Conservation (phyloP, 371 early-diverging fungal genomes). For the Massospora cicadina region DNA sequence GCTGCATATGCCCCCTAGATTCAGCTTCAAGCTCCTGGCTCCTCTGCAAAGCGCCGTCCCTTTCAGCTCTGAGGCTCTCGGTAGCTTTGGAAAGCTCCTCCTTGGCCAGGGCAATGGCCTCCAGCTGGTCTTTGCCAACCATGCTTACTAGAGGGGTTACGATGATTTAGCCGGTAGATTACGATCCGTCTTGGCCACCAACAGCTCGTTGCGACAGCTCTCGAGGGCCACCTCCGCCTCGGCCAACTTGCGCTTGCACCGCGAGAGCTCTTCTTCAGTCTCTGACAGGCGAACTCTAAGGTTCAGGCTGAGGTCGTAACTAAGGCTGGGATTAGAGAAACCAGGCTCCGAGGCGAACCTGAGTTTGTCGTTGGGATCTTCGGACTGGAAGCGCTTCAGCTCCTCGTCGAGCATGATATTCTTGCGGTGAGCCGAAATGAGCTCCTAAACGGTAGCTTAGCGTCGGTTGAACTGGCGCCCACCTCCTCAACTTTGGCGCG, state of each 20-base stretch:
- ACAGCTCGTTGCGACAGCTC: conserved; percentile 20
- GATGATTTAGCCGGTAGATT: conserved; percentile 14
- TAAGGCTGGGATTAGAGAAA: conserved; percentile 12
- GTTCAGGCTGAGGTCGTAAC: conserved; percentile 21
- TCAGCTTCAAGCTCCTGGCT: conserved; percentile 34
- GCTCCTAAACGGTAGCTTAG: conserved; percentile 23
- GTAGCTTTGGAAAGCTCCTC: conserved; percentile 19
- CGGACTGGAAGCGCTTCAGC: conserved; percentile 33
- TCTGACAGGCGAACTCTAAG: conserved; percentile 18
- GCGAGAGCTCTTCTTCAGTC: conserved; percentile 22
- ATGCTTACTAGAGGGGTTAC: conserved; percentile 16
- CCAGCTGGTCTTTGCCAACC: conserved; percentile 11
- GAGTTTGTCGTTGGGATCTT: conserved; percentile 6
- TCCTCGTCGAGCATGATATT: conserved; percentile 54
- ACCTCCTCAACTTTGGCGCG: conserved; percentile 51
- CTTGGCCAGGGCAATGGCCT: conserved; percentile 17
- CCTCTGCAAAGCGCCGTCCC: conserved; percentile 24
- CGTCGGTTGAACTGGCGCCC: neutral
- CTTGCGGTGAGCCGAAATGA: conserved; percentile 42
- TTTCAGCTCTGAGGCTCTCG: conserved; percentile 20
- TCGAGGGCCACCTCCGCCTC: conserved; percentile 23
- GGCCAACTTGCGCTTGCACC: conserved; percentile 21
- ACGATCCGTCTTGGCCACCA: conserved; percentile 19
- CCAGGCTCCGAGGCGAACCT: conserved; percentile 6
- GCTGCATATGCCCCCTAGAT: conserved; percentile 33